Conservation (phyloP, 352 stramenopile genomes). For the Phytophthora vignae region DNA sequence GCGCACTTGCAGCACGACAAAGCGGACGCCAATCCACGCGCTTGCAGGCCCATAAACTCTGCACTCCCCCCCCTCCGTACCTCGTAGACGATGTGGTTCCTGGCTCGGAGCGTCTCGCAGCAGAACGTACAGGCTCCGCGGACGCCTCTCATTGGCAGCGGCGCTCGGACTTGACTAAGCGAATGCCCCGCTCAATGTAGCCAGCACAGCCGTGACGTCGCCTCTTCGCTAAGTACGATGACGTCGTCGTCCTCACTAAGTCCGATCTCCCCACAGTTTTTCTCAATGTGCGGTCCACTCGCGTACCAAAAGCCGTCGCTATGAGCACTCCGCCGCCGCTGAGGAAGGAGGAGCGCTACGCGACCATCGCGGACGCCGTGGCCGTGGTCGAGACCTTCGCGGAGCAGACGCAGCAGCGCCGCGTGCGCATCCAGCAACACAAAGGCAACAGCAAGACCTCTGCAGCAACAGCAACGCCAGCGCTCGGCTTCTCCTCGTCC, state of each 20-base stretch:
- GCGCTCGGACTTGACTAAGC: background rate
- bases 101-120: slow-evolving; percentile 52
- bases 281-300: slow-evolving; percentile 12
- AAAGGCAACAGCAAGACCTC: slow-evolving; percentile 26
- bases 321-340: slow-evolving; percentile 15
- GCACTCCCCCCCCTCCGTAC: slow-evolving; percentile 18
- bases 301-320: slow-evolving; percentile 49
- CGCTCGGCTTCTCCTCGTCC: slow-evolving; percentile 7
- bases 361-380: slow-evolving; percentile 69
- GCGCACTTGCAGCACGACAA: background rate
- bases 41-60: background rate
- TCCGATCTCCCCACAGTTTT: background rate
- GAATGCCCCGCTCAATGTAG: background rate
- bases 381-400: slow-evolving; percentile 70
- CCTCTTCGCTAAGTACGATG: background rate
- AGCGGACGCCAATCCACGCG: background rate
- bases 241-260: background rate
- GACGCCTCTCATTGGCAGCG: slow-evolving; percentile 34
- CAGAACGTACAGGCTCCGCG: slow-evolving; percentile 62
- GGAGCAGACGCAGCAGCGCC: slow-evolving; percentile 60
- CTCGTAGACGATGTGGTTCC: slow-evolving; percentile 68
- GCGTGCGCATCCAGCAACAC: slow-evolving; percentile 58
- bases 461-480: background rate
- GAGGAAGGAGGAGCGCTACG: slow-evolving; percentile 71
- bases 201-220: background rate